phyloP scores from a whole-genome alignment of 2,329 filamentous ascomycete genomes.

The Ascochyta fabae region DNA sequence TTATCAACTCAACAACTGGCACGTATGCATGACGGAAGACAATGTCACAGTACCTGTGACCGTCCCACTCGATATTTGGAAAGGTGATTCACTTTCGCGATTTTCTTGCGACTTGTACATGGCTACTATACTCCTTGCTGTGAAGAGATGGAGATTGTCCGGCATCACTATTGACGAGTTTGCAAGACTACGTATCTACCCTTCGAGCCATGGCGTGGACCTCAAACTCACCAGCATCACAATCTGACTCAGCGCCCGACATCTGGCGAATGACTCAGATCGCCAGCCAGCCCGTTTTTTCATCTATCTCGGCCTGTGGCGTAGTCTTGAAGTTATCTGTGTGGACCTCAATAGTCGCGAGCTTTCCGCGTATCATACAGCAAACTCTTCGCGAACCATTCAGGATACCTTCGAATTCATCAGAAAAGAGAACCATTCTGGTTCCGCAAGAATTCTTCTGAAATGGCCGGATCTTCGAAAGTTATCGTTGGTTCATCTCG shows the following conservation, averaged over 20 bases:
- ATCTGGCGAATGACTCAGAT: background rate
- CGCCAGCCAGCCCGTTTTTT: background rate
- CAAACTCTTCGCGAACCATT: background rate
- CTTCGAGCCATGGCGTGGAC: background rate
- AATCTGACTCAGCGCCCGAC: background rate
- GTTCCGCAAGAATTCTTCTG: background rate
- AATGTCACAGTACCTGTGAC: background rate
- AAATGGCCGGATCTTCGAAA: constrained; percentile 16
- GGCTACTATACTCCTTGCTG: no score
- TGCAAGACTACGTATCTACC: background rate
- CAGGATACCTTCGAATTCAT: background rate
- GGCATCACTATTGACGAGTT: background rate
- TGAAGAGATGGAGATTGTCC: background rate
- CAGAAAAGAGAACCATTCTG: background rate
- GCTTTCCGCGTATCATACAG: fast-evolving
- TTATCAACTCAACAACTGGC: background rate
- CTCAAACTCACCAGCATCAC: background rate
- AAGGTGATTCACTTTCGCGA: background rate
- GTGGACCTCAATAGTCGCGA: constrained; percentile 1
- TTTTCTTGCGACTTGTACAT: no score
- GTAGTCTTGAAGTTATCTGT: constrained; percentile 12
- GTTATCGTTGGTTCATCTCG: constrained; percentile 13
- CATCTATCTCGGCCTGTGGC: background rate
- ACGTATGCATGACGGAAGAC: background rate
- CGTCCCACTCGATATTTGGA: constrained; percentile 1